Conservation (phyloP, 805 yeast genomes). For the Kodamaea nitidulidarum region DNA sequence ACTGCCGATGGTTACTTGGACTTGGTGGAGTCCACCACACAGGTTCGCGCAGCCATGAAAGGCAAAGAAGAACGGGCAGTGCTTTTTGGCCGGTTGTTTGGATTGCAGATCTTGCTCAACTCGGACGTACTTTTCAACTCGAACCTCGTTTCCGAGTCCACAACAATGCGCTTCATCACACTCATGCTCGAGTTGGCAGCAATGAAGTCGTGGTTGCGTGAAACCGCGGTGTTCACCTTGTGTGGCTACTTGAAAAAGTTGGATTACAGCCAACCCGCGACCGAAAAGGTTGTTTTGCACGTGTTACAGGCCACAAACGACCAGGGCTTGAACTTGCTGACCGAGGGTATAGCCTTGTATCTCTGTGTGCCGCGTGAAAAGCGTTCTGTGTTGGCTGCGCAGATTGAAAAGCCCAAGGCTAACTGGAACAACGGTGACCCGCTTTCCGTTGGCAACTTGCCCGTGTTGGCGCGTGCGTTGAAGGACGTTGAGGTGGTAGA, state of each 20-base stretch:
- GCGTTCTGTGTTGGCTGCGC: slow-evolving; percentile 14
- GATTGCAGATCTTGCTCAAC: slow-evolving; percentile 67
- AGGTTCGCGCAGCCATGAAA: slow-evolving; percentile 41
- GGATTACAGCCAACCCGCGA: neutral
- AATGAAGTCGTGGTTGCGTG: slow-evolving; percentile 80
- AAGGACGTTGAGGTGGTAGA: slow-evolving; percentile 47
- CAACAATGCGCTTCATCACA: slow-evolving; percentile 41
- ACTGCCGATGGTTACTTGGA: slow-evolving; percentile 32
- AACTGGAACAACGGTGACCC: slow-evolving; percentile 77
- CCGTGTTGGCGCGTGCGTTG: slow-evolving; percentile 56
- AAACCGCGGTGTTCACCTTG: slow-evolving; percentile 70
- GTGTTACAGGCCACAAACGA: slow-evolving; percentile 46
- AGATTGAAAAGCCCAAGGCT: slow-evolving; percentile 13
- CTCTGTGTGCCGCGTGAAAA: slow-evolving; percentile 43
- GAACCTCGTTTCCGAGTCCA: slow-evolving; percentile 12
- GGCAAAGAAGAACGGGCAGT: slow-evolving; percentile 82
- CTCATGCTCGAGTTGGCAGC: slow-evolving; percentile 54
- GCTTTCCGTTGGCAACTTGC: slow-evolving; percentile 63
- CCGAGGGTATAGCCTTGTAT: slow-evolving; percentile 78
- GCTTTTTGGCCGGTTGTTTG: slow-evolving; percentile 81
- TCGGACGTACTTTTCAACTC: slow-evolving; percentile 28
- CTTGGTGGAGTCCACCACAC: slow-evolving; percentile 37
- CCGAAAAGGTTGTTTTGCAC: slow-evolving; percentile 17
- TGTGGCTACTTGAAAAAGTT: slow-evolving; percentile 41
- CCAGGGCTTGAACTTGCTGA: slow-evolving; percentile 55